Base-by-base conservation (phyloP, 2,329 filamentous ascomycete genomes). In the Capronia coronata region DNA sequence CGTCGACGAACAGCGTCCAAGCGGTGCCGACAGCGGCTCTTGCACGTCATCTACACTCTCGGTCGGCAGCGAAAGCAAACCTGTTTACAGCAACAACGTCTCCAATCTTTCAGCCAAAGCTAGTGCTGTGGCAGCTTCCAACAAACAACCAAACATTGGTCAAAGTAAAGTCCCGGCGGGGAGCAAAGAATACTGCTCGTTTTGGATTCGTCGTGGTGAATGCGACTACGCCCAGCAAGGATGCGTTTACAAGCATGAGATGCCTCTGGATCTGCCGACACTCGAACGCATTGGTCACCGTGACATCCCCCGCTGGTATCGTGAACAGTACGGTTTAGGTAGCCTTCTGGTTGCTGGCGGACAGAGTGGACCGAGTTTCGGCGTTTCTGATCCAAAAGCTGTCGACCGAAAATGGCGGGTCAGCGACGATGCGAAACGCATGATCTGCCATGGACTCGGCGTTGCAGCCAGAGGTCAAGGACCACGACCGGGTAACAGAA, bases 241-340 rank as follows among this genome's bases (percentile, higher is more conserved):
- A 0, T 95, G 90, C 71, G 81, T 83, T 57, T 95, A 82, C 73
- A 91, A 89, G 70, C 90, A 95, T 65, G 86, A 93, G 65, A 94
- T 95, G 85, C 90, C 90, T 0, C 67, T 71, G 21, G 81, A 89
- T 56, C 73, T 74, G 43, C 70, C 73, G 0, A 86, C 81, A 1
- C 79, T 94, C 59, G 70, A 78, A 37, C 73, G 76, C 5, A 74
- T 94, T 2, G 90, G 90, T 0, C 76, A 94, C 43, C 67, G 68
- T 2, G 68, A 71, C 35, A 67, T 75, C 13, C 79, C 80, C 7
- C 64, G 66, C 6, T 83, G 80, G 80, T 81, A 72, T 61, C 69
- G 71, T 46, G 74, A 80, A 46, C 72, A 74, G 58, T 59, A 64
- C 49, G 52, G 55, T 5, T 48, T 68, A 1, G 46, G 63, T 1